Conservation (phyloP, 2,329 filamentous ascomycete genomes). For the Gnomoniopsis smithogilvyi region DNA sequence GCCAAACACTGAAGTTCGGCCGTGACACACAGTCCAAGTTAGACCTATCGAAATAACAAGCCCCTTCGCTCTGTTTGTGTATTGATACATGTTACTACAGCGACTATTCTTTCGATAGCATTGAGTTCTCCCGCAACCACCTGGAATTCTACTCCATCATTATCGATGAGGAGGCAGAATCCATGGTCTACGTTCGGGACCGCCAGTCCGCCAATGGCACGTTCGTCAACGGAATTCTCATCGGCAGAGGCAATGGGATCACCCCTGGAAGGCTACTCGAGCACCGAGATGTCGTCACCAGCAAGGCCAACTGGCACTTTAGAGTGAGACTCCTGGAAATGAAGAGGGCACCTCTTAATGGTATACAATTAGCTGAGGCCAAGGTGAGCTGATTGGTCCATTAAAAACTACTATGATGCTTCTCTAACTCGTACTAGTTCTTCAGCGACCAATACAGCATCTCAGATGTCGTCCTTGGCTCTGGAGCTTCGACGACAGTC, state of each 20-base stretch:
- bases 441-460: conserved; percentile 48
- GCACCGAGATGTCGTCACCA: conserved; percentile 46
- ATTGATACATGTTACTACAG: conserved; percentile 21
- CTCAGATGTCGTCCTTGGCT: conserved; percentile 47
- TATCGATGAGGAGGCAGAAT: conserved; percentile 38
- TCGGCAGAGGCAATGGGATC: conserved; percentile 34
- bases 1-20: conserved; percentile 24
- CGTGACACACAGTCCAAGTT: conserved; percentile 26
- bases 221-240: conserved; percentile 43
- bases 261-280: conserved; percentile 43
- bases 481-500: conserved; percentile 51
- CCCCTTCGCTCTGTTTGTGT: not conserved
- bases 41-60: not conserved
- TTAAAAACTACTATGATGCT: not conserved
- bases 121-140: conserved; percentile 48
- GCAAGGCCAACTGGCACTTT: conserved; percentile 35
- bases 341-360: conserved; percentile 18
- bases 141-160: conserved; percentile 53
- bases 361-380: conserved; percentile 31
- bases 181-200: conserved; percentile 54
- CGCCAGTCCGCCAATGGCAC: conserved; percentile 53
- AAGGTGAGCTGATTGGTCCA: conserved; percentile 24
- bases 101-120: conserved; percentile 37
- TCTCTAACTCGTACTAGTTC: conserved; percentile 28
- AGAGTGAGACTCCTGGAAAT: conserved; percentile 27